A percentile compares a stretch with the other conserved stretches of the same genome.
Evolutionary conservation across 2,329 filamentous ascomycete genomes (phyloP).

Genomic region (Fusarium papillatum): DNA sequence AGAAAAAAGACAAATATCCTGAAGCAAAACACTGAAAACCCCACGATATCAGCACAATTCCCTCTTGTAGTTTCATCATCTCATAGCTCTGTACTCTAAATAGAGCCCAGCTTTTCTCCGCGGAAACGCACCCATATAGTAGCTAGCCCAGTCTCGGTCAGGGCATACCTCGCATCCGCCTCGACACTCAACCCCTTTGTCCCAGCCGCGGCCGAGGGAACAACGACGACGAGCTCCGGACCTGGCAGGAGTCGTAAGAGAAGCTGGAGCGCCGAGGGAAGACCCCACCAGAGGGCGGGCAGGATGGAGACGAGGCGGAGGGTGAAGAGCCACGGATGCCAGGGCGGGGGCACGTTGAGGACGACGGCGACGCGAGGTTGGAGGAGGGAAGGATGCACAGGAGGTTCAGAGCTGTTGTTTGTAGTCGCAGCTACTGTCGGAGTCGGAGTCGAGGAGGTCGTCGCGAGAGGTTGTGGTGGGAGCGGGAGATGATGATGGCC

Average conservation of each 20-base stretch:
- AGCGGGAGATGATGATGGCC: constrained; percentile 44
- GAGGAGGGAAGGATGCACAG: constrained; percentile 61
- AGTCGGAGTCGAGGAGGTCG: constrained; percentile 18
- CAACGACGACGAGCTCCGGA: constrained; percentile 45
- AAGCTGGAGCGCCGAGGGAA: constrained; percentile 77
- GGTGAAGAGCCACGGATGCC: constrained; percentile 80
- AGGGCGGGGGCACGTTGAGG: constrained; percentile 78
- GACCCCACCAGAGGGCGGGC: constrained; percentile 79
- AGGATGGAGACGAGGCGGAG: constrained; percentile 80
- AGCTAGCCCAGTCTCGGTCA: constrained; percentile 79
- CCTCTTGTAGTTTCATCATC: background rate
- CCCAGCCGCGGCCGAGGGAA: constrained; percentile 40
- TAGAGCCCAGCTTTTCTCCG: background rate
- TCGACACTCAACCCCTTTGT: constrained; percentile 34
- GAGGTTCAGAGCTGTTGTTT: background rate
- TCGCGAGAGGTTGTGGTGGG: constrained; percentile 31
- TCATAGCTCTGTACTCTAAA: background rate
- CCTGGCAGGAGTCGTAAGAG: constrained; percentile 71
- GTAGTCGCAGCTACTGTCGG: constrained; percentile 15
- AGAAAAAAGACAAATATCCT: constrained; percentile 85
- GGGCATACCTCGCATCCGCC: constrained; percentile 49
- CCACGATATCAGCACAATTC: constrained; percentile 18
- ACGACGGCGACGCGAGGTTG: constrained; percentile 85
- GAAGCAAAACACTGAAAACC: constrained; percentile 76
- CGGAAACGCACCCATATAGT: constrained; percentile 76